These are phyloP conservation scores for Backusella liffmaniae DNA, from an alignment of 192 early-diverging fungal species.

Conservation along the genomic window DNA sequence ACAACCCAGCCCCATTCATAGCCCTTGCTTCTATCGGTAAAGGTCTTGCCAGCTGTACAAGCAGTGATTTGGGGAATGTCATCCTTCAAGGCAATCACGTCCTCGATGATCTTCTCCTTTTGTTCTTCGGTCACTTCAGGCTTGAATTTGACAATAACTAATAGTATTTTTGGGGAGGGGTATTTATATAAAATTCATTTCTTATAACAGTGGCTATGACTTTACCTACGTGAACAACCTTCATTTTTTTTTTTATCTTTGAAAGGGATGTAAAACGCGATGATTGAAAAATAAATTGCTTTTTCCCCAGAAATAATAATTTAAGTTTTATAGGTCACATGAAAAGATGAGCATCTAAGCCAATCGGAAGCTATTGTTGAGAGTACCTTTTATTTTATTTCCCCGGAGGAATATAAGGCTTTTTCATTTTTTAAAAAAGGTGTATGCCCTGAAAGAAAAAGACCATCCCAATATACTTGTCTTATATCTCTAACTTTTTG, in stretches of 20 bases:
- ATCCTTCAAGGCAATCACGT: slow-evolving; percentile 30
- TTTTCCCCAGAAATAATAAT: neutral
- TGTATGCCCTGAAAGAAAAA: too few relatives aligned
- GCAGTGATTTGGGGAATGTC: slow-evolving; percentile 27
- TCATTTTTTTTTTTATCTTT: slow-evolving; percentile 8
- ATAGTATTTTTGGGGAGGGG: too few relatives aligned
- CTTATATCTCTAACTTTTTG: too few relatives aligned
- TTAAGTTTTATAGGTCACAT: neutral
- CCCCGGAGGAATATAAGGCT: neutral
- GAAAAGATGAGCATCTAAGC: neutral
- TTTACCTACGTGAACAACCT: slow-evolving; percentile 23
- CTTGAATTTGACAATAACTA: slow-evolving; percentile 36
- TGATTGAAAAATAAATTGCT: neutral
- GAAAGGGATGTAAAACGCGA: neutral
- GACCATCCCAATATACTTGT: too few relatives aligned
- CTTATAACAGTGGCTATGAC: neutral
- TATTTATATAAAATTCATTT: neutral
- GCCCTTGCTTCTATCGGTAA: slow-evolving; percentile 31
- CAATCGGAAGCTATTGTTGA: neutral
- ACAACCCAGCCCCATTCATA: slow-evolving; percentile 37
- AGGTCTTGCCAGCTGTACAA: slow-evolving; percentile 30
- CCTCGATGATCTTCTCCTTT: slow-evolving; percentile 13
- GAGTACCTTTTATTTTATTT: neutral
- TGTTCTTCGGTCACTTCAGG: slow-evolving; percentile 18
- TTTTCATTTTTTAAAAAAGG: too few relatives aligned